Evolutionary conservation across 1,284 basidiomycete genomes (phyloP), one percentile per base, ranked within the genome.

Genomic region (Boletus subluridellus): DNA sequence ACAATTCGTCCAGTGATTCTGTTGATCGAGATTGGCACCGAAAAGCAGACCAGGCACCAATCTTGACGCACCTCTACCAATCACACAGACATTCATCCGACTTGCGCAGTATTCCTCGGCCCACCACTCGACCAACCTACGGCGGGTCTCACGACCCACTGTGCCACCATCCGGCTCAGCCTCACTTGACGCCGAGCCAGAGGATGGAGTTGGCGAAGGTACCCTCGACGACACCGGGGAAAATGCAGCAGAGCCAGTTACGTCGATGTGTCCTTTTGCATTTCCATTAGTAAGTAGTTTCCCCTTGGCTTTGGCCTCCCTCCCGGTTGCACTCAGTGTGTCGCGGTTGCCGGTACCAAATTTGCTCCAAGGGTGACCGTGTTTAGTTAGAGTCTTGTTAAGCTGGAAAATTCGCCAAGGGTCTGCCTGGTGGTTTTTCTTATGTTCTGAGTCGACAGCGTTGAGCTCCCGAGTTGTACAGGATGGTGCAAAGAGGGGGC

Each of bases 381-480:
- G 80, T 63, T 84, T 87, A 55, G 86, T 90, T 44, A 98, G 83
- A 63, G 89, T 84, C 76, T 99, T 99, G 76, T 94, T 95, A 30
- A 98, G 78, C 76, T 99, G 97, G 77, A 92, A 98, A 57, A 95
- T 87, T n/a, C 97, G 86, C 95, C 95, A 98, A 69, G 90, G 78
- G 73, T 99, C 96, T n/a, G 80, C 80, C 75, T 98, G 96, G 53
- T 94, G 83, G 72, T 99, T 99, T 80, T 99, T 99, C 80, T 94
- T 95, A 82, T 99, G 92, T 73, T 99, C 97, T 1, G 95, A 98
- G 72, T 99, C 91, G 39, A 99, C 97, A 1, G 97, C 97, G 65
- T 95, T 95, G 64, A 98, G 85, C 76, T 99, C 97, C 49, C 97
- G 86, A 54, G 90, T 85, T 0, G 96, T 96, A 73, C 96, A 96